phyloP scores from a whole-genome alignment of 2,329 filamentous ascomycete genomes.

The Geosmithia flava region DNA sequence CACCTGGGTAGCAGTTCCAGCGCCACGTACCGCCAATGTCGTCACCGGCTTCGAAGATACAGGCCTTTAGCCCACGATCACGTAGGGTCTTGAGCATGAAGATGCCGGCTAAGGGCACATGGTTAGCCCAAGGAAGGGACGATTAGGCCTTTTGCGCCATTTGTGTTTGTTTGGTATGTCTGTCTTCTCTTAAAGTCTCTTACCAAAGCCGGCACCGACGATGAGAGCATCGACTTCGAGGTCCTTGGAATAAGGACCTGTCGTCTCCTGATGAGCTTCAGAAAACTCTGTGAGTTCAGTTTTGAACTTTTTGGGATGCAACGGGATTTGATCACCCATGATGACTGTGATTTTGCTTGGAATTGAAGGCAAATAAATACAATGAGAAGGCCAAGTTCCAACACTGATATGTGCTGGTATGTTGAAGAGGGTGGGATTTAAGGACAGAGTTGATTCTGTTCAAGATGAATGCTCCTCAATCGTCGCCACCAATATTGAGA shows the following conservation, averaged over 20 bases:
- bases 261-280: conserved; percentile 11
- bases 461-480: too few species aligned
- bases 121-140: neutral
- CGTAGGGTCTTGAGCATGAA: conserved; percentile 39
- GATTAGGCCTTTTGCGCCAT: neutral
- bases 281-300: conserved; percentile 27
- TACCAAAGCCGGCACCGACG: conserved; percentile 31
- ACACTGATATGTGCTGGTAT: too few species aligned
- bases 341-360: neutral
- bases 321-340: neutral
- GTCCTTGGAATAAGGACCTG: conserved; percentile 27
- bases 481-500: too few species aligned
- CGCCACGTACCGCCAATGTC: conserved; percentile 41
- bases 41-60: conserved; percentile 39
- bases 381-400: too few species aligned
- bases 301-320: conserved; percentile 22
- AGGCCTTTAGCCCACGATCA: conserved; percentile 31
- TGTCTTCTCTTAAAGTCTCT: conserved; percentile 1
- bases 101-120: conserved; percentile 21
- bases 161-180: too few species aligned
- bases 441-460: too few species aligned
- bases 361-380: neutral
- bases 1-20: conserved; percentile 44
- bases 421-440: too few species aligned
- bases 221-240: conserved; percentile 30